phyloP scores from a whole-genome alignment of 306 rosid species.

The Vigna reflexopilosa region DNA sequence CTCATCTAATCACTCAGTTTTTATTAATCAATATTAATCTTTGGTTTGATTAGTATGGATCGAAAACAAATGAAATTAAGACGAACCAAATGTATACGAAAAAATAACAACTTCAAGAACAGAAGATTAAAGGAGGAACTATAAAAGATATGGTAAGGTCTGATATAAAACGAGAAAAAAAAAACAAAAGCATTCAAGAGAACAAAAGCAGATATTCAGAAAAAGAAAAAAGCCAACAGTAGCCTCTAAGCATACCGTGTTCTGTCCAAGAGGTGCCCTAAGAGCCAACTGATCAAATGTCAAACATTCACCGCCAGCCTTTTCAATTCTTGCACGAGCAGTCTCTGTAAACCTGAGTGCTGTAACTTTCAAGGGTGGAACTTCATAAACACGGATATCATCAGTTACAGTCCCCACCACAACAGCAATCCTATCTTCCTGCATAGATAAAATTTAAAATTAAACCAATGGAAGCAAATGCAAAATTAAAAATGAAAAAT shows the following conservation, averaged over 20 bases:
- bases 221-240: too few relatives aligned
- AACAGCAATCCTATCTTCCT: slow-evolving; percentile 76
- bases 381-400: slow-evolving; percentile 72
- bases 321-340: slow-evolving; percentile 83
- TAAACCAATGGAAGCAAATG: slow-evolving; percentile 24
- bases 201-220: too few relatives aligned
- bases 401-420: slow-evolving; percentile 79
- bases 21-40: not conserved
- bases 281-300: slow-evolving; percentile 86
- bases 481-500: not conserved
- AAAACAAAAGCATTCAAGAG: not conserved
- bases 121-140: not conserved
- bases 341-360: slow-evolving; percentile 87
- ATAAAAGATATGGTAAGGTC: too few relatives aligned
- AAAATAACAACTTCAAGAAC: not conserved
- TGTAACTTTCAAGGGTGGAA: slow-evolving; percentile 75
- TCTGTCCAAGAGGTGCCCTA: slow-evolving; percentile 84
- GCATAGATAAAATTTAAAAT: slow-evolving; percentile 6
- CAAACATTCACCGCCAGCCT: slow-evolving; percentile 86
- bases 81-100: not conserved
- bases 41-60: not conserved
- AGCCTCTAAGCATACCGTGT: slow-evolving; percentile 60
- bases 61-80: not conserved
- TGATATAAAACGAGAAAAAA: not conserved
- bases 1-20: not conserved